Conservation (phyloP, 805 yeast genomes). For the Millerozyma miso region DNA sequence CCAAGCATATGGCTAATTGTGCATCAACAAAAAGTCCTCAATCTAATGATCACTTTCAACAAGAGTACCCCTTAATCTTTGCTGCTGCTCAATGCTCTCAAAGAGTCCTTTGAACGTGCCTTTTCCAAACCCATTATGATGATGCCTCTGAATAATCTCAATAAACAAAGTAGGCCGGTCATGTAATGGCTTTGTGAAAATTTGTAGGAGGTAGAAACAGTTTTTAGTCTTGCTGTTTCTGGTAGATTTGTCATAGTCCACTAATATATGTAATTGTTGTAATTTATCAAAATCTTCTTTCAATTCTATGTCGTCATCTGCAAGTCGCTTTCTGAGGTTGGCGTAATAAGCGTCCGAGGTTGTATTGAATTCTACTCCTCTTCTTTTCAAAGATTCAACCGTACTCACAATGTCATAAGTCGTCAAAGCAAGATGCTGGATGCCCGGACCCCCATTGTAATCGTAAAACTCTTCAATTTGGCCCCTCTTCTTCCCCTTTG, state of each 20-base stretch:
- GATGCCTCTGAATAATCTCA: slow-evolving; percentile 75
- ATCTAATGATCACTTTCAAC: slow-evolving; percentile 6
- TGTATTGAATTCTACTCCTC: slow-evolving; percentile 68
- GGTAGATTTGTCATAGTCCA: slow-evolving; percentile 66
- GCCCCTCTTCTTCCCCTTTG: slow-evolving; percentile 57
- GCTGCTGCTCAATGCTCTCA: slow-evolving; percentile 78
- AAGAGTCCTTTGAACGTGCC: slow-evolving; percentile 83
- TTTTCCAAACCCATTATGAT: slow-evolving; percentile 84
- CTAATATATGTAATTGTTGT: slow-evolving; percentile 52
- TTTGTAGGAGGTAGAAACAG: slow-evolving; percentile 71
- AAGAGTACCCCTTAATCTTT: slow-evolving; percentile 63
- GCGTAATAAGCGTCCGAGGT: slow-evolving; percentile 59
- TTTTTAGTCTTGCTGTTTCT: slow-evolving; percentile 15
- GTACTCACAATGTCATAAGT: slow-evolving; percentile 60
- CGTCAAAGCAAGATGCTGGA: slow-evolving; percentile 74
- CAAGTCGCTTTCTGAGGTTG: slow-evolving; percentile 43
- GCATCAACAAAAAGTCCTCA: background rate
- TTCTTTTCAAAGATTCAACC: slow-evolving; percentile 46
- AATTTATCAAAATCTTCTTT: slow-evolving; percentile 51
- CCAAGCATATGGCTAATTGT: background rate
- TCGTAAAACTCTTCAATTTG: slow-evolving; percentile 82
- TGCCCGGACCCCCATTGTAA: slow-evolving; percentile 75
- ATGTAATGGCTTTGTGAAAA: slow-evolving; percentile 71
- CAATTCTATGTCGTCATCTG: slow-evolving; percentile 39
- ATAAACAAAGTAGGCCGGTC: slow-evolving; percentile 81